Evolutionary conservation across 1,284 basidiomycete genomes (phyloP), one percentile per base, ranked within the genome.

Genomic region (Gymnopus androsaceus): DNA sequence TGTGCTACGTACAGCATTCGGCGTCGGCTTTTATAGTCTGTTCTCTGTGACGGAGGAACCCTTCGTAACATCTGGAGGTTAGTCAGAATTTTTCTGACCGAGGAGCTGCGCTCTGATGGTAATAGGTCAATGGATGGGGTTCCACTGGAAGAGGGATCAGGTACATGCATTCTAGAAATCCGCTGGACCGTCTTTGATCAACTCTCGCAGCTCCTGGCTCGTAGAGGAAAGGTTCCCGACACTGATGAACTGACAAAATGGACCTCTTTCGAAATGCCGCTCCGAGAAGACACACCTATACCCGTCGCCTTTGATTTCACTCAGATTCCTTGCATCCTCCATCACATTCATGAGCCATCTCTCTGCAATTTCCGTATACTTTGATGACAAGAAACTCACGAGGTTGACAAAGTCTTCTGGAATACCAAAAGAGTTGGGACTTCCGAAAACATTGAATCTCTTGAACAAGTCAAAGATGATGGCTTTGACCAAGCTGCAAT

Each of bases 111-210:
- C n/a, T n/a, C n/a, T n/a, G n/a, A n/a, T n/a, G n/a, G n/a, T n/a
- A n/a, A n/a, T n/a, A n/a, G n/a, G n/a, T 50, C 83, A 93, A 67
- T 94, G 91, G 86, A 97, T 97, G 94, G 91, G 90, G 2, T 98
- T 99, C 70, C 92, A 97, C 69, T 99, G 95, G 95, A 95, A 89
- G 64, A 91, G 90, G 66, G 93, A 96, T 66, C 87, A 89, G 74
- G 87, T 86, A 61, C 45, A 59, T 40, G 4, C 9, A 30, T n/a
- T 21, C 14, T 51, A 19, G 46, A 17, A 7, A 28, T 4, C 17
- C 17, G 17, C 4, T 19, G 28, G 25, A 1, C 41, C 17, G 23
- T 23, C 37, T 30, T 46, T 54, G 48, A 38, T 56, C 41, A 54
- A 45, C 48, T 60, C 19, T 57, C 36, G 54, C 69, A 90, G 84